phyloP scores from a whole-genome alignment of 768 basidiomycete genomes.

The Lepiota venenata region DNA sequence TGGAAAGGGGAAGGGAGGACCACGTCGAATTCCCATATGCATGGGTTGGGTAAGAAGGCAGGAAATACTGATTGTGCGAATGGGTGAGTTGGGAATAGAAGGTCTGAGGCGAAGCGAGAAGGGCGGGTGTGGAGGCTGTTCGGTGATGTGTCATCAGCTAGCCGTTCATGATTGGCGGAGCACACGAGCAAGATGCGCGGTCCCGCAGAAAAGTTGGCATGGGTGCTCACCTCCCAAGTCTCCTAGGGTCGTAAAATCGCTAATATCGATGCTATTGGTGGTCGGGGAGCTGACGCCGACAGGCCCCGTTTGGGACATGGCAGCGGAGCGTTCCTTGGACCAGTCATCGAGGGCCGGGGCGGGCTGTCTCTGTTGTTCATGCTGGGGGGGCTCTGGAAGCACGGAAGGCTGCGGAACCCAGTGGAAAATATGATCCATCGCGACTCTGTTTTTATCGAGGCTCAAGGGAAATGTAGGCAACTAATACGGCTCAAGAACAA shows the following conservation, averaged over 20 bases:
- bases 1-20: constrained; percentile 56
- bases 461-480: constrained; percentile 25
- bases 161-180: not conserved
- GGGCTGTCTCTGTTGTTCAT: constrained; percentile 23
- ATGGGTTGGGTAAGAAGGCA: constrained; percentile 49
- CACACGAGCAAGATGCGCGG: not conserved
- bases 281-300: constrained; percentile 20
- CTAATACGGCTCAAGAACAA: constrained; percentile 28
- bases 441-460: constrained; percentile 28
- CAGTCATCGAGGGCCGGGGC: constrained; percentile 36
- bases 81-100: constrained; percentile 31
- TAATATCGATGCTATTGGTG: constrained; percentile 32
- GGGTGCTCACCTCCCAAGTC: constrained; percentile 38
- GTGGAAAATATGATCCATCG: constrained; percentile 43
- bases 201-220: not conserved
- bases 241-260: constrained; percentile 38
- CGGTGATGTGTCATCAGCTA: constrained; percentile 11
- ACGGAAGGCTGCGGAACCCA: constrained; percentile 39
- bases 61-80: constrained; percentile 32
- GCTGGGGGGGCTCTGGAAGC: constrained; percentile 30
- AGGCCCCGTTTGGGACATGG: constrained; percentile 18
- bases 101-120: constrained; percentile 35
- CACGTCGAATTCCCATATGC: constrained; percentile 45
- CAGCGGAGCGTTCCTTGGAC: constrained; percentile 38
- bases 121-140: constrained; percentile 33